Evolutionary conservation across 2,329 filamentous ascomycete genomes (phyloP).

Genomic region (Arthrocladium fulminans): DNA sequence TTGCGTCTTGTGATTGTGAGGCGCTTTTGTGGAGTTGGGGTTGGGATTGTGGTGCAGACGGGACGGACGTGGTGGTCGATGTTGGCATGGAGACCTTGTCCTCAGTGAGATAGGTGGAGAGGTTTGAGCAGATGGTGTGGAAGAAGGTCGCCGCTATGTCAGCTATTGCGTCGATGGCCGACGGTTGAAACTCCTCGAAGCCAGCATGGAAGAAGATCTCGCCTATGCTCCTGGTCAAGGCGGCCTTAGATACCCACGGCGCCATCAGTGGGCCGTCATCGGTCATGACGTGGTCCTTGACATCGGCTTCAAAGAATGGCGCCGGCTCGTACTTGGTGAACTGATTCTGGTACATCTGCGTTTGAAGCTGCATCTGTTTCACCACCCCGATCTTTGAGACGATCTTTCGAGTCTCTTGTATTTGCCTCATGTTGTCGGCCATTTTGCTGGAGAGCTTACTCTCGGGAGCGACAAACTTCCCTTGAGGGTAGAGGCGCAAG

Average conservation of each 20-base stretch:
- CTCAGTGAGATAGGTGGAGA: constrained; percentile 74
- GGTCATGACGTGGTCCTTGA: constrained; percentile 79
- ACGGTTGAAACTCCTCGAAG: constrained; percentile 94
- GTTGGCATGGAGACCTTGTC: constrained; percentile 58
- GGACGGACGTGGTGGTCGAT: constrained; percentile 34
- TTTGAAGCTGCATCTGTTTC: constrained; percentile 98
- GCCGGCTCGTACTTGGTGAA: constrained; percentile 93
- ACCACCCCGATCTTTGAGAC: constrained; percentile 95
- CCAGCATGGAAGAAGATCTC: constrained; percentile 95
- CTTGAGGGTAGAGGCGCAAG: constrained; percentile 64
- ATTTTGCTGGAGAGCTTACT: constrained; percentile 70
- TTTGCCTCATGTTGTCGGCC: constrained; percentile 83
- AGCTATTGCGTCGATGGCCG: constrained; percentile 80
- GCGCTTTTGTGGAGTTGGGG: neutral
- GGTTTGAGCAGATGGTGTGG: constrained; percentile 66
- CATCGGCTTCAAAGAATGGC: constrained; percentile 77
- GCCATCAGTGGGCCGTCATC: constrained; percentile 85
- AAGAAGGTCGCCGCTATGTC: constrained; percentile 88
- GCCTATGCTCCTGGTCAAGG: constrained; percentile 80
- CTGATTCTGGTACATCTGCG: constrained; percentile 95
- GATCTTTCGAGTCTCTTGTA: constrained; percentile 93
- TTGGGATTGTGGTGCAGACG: neutral
- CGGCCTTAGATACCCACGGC: constrained; percentile 68
- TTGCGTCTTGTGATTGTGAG: neutral
- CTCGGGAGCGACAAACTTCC: constrained; percentile 65